Evolutionary conservation across 139 green algal species (phyloP), one percentile per base, ranked within the genome.

Genomic region (Tetraselmis chui): DNA sequence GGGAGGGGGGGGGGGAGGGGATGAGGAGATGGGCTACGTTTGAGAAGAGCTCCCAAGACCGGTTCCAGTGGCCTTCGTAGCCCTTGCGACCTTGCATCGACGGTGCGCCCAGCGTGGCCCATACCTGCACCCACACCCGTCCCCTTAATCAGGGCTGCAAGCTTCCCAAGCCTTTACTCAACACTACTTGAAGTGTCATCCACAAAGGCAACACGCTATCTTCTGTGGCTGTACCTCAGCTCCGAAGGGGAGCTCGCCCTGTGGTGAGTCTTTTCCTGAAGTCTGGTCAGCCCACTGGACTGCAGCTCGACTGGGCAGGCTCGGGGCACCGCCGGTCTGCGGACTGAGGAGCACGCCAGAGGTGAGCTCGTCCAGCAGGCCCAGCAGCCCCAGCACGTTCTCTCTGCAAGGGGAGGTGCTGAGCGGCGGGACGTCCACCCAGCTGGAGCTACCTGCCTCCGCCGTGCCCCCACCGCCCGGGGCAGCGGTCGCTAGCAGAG

Each of bases 361-460:
- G 26, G 79, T 59, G 28, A 87, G 75, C 76, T 90, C 85, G 11
- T 87, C 86, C 0, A 88, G 23, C n/a, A 90, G 28, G 0, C 58
- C 80, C 28, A 90, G 79, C 76, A 89, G 28, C 0, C 76, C 85
- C 82, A 85, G 11, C 45, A 67, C 45, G 45, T 67, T 67, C 45
- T 67, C 45, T 67, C 45, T 5, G 45, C 45, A 67, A 25, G 45
- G 45, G 18, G 45, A 67, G 18, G 45, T 67, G 45, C 45, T 67
- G 5, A 67, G 45, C 45, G 45, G 45, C 45, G 45, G 45, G 18
- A 67, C 18, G 45, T 67, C 45, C 45, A 67, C 45, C 45, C 45
- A 67, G 45, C 45, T 67, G 45, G 45, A 67, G n/a, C n/a, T n/a
- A 25, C 45, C 45, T 67, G 45, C 45, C 18, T 67, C 45, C 5